Percentiles rank a stretch among this genome's conserved stretches.
phyloP scores from a whole-genome alignment of 805 yeast species.

The Saccharomyces eubayanus region DNA sequence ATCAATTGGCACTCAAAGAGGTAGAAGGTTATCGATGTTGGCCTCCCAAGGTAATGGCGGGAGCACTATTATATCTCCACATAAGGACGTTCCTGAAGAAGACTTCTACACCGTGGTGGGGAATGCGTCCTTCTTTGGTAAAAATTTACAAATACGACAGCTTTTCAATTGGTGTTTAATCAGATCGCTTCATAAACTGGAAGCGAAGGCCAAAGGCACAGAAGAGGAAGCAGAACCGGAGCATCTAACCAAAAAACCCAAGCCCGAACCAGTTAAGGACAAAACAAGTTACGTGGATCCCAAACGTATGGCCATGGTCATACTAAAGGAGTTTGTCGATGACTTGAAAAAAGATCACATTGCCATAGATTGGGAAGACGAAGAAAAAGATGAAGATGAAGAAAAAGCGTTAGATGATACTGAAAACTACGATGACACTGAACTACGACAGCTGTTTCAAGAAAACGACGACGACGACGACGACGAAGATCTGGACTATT shows the following conservation, averaged over 20 bases:
- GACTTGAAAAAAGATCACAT: constrained; percentile 22
- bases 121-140: constrained; percentile 19
- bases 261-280: not conserved
- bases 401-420: constrained; percentile 8
- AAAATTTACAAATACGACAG: constrained; percentile 24
- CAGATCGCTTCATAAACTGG: constrained; percentile 17
- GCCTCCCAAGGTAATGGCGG: constrained; percentile 17
- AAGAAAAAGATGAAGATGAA: constrained; percentile 13
- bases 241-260: not conserved
- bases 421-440: constrained; percentile 8
- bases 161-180: constrained; percentile 29
- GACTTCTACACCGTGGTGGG: constrained; percentile 29
- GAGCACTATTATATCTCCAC: constrained; percentile 23
- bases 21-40: constrained; percentile 25
- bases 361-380: constrained; percentile 27
- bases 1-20: constrained; percentile 24
- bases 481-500: not conserved
- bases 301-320: constrained; percentile 16
- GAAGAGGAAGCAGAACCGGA: not conserved
- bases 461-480: constrained; percentile 10
- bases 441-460: constrained; percentile 8
- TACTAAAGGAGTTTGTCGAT: constrained; percentile 26
- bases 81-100: constrained; percentile 25
- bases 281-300: constrained; percentile 12
- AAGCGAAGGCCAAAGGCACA: constrained; percentile 4